Percentiles rank a stretch among this genome's conserved stretches.
phyloP scores from a whole-genome alignment of 805 yeast genomes.

The Metschnikowia noctiluminum region DNA sequence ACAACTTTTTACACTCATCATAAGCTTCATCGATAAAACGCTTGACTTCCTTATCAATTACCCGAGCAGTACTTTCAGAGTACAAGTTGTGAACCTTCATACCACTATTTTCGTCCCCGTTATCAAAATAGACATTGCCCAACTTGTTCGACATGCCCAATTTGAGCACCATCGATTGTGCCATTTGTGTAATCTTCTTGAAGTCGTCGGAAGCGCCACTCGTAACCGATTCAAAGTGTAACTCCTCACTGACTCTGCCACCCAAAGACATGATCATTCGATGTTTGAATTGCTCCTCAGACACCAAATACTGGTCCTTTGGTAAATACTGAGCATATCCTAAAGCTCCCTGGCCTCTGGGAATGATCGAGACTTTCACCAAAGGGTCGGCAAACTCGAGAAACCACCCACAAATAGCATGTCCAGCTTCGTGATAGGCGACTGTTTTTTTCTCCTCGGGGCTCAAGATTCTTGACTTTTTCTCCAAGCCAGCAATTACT shows the following conservation, averaged over 20 bases:
- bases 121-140: slow-evolving; percentile 80
- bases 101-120: slow-evolving; percentile 49
- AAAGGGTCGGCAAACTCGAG: slow-evolving; percentile 89
- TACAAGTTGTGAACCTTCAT: slow-evolving; percentile 74
- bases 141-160: slow-evolving; percentile 88
- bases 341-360: slow-evolving; percentile 94
- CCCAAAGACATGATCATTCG: slow-evolving; percentile 97
- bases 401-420: slow-evolving; percentile 98
- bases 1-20: slow-evolving; percentile 60
- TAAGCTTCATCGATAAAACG: slow-evolving; percentile 76
- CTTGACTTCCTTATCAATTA: slow-evolving; percentile 80
- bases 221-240: slow-evolving; percentile 87
- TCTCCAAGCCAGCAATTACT: slow-evolving; percentile 93
- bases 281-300: slow-evolving; percentile 75
- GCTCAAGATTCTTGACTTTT: slow-evolving; percentile 77
- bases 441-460: slow-evolving; percentile 86
- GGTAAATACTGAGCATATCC: slow-evolving; percentile 98
- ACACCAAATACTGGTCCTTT: slow-evolving; percentile 78
- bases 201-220: slow-evolving; percentile 97
- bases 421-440: slow-evolving; percentile 99
- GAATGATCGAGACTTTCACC: slow-evolving; percentile 92
- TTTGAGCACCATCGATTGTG: slow-evolving; percentile 86
- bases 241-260: slow-evolving; percentile 94
- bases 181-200: slow-evolving; percentile 92
- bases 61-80: slow-evolving; percentile 78